Evolutionary conservation across 2,329 filamentous ascomycete species (phyloP).

Genomic region (Botrytis medusae): DNA sequence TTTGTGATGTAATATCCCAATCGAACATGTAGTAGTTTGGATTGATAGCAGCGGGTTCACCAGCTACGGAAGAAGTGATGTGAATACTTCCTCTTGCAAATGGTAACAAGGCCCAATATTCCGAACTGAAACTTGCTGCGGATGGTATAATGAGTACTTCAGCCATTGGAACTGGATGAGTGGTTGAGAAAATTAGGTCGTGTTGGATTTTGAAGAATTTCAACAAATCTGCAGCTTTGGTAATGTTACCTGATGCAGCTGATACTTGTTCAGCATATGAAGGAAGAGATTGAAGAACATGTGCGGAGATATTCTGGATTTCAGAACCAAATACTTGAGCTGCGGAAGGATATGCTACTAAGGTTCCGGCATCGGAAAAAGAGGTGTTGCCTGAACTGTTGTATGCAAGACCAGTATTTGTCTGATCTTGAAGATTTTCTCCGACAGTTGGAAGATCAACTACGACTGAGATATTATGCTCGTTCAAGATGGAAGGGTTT

Average conservation of each 20-base stretch:
- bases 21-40: constrained; percentile 44
- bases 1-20: constrained; percentile 7
- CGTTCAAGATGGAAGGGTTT: constrained; percentile 25
- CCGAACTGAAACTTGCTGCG: constrained; percentile 33
- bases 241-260: constrained; percentile 45
- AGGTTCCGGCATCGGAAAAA: not conserved
- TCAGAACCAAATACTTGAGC: constrained; percentile 10
- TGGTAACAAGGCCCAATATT: constrained; percentile 43
- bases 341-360: constrained; percentile 8
- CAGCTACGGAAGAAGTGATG: constrained; percentile 45
- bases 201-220: constrained; percentile 11
- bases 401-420: constrained; percentile 22
- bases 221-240: constrained; percentile 20
- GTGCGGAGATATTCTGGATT: not conserved
- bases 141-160: constrained; percentile 52
- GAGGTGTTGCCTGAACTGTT: constrained; percentile 31
- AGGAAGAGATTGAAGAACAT: constrained; percentile 6
- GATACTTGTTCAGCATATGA: constrained; percentile 34
- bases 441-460: constrained; percentile 29
- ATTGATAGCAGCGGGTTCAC: constrained; percentile 48
- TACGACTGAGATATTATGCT: constrained; percentile 19
- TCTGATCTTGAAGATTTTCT: constrained; percentile 36
- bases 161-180: constrained; percentile 46
- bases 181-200: constrained; percentile 33
- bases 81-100: constrained; percentile 58